Evolutionary conservation across 176 grass and related monocot species (phyloP), one percentile per base, ranked within the genome.

Genomic region (Lolium multiflorum): DNA sequence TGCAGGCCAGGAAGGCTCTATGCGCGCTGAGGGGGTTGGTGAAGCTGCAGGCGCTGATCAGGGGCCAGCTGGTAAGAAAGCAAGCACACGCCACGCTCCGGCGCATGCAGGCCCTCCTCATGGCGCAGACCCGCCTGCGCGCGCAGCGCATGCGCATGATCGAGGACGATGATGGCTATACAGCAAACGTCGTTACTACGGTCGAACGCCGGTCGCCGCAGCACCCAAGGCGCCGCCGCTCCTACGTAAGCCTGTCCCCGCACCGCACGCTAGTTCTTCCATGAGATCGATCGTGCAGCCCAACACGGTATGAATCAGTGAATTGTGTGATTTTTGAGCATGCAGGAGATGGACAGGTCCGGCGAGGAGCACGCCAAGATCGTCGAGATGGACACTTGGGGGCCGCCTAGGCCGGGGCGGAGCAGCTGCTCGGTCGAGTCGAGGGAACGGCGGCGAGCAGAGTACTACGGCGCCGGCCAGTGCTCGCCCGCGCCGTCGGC

Each of bases 1-100:
- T 59, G 62, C 55, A 97, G 95, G 95, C 95, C 54, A 89, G 95
- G 77, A 93, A 91, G 88, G 95, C 95, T 47, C 81, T 97, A 72
- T 91, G 89, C 64, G 95, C 92, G 12, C 81, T 94, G 70, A 89
- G 91, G 74, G 95, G 95, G 3, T 81, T 97, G 0, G 95, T 97
- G 38, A 94, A 93, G 88, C 78, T 97, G 77, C 95, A 97, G 81
- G 95, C 95, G 18, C 61, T 97, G 67, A 81, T 97, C 52, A 83
- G 95, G 66, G 95, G 95, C 6, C 91, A 94, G 74, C 80, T 97
- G 46, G 95, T 97, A 81, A 65, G 95, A 82, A 88, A 89, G 89
- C 92, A 94, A 81, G 89, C 95, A 41, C 87, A 25, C 22, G 83
- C 88, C 16, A 94, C 95, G 80, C 92, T 97, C 75, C 90, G 88